Conservation (phyloP, 768 basidiomycete species). For the Heimioporus sp. region DNA sequence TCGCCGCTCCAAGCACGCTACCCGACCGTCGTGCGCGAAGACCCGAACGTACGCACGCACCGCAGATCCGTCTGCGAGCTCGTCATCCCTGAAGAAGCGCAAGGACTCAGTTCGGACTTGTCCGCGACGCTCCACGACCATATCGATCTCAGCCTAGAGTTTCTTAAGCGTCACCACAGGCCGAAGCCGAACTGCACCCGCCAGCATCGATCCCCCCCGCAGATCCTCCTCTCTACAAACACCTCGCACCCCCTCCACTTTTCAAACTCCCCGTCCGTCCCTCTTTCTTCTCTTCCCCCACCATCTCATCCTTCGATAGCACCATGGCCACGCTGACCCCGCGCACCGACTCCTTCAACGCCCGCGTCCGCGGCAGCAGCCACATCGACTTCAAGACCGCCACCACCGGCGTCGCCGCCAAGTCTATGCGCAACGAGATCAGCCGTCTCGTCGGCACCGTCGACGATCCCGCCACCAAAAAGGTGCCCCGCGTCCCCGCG, state of each 20-base stretch:
- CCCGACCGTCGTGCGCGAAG: neutral
- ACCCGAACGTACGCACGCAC: slow-evolving; percentile 4
- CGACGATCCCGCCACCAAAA: slow-evolving; percentile 74
- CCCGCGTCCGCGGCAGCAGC: slow-evolving; percentile 71
- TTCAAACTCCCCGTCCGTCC: slow-evolving; percentile 41
- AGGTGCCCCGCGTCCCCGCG: slow-evolving; percentile 45
- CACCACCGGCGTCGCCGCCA: slow-evolving; percentile 88
- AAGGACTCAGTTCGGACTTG: slow-evolving; percentile 31
- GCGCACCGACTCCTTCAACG: slow-evolving; percentile 63
- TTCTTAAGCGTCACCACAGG: slow-evolving; percentile 64
- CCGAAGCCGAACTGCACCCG: slow-evolving; percentile 43
- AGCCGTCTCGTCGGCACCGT: slow-evolving; percentile 88
- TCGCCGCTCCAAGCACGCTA: slow-evolving; percentile 24
- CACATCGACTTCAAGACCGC: slow-evolving; percentile 99
- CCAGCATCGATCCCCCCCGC: slow-evolving; percentile 48
- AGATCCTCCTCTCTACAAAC: slow-evolving; percentile 59
- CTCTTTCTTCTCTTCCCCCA: slow-evolving; percentile 3
- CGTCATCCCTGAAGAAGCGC: slow-evolving; percentile 28
- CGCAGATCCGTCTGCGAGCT: slow-evolving; percentile 30
- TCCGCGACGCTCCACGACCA: slow-evolving; percentile 29
- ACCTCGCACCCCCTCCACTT: slow-evolving; percentile 62
- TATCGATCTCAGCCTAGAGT: slow-evolving; percentile 38
- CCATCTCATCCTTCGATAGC: slow-evolving; percentile 29
- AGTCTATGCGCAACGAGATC: slow-evolving; percentile 98
- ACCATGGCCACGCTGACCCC: slow-evolving; percentile 59